phyloP scores from a whole-genome alignment of 129 eudicot species.

The Ambrosia trifida region DNA sequence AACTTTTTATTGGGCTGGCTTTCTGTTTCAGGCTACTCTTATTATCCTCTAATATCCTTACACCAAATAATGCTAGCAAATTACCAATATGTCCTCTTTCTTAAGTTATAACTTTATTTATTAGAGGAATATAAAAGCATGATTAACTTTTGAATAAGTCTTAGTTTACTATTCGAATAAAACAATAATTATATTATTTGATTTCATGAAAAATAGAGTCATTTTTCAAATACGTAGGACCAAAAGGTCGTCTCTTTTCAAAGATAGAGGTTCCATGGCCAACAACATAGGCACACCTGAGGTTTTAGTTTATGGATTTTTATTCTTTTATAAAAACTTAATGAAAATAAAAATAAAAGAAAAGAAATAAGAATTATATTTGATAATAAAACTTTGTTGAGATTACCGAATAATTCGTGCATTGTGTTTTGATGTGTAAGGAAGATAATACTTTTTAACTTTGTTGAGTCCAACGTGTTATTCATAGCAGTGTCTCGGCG shows the following conservation, averaged over 20 bases:
- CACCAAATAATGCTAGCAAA: conserved; percentile 1
- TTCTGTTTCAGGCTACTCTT: conserved; percentile 14
- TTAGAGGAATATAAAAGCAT: no score
- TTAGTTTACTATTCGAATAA: background rate
- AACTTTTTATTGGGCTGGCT: conserved; percentile 11
- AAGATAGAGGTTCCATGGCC: background rate
- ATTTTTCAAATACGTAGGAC: background rate
- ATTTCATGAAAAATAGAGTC: background rate
- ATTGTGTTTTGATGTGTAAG: no score
- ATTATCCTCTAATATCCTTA: background rate
- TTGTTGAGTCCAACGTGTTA: no score
- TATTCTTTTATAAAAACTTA: no score
- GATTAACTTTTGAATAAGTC: background rate
- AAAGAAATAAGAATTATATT: no score
- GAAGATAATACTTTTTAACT: no score
- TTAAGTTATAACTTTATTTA: no score
- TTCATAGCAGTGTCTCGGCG: no score
- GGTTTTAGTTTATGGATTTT: background rate
- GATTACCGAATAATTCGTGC: no score
- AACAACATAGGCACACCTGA: background rate
- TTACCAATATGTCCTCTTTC: background rate
- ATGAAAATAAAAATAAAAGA: no score
- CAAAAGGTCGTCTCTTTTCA: background rate
- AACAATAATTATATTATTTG: background rate
- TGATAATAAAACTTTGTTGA: no score